Conservation (phyloP, 1,139 yeast genomes). For the Magnusiomyces fungicola region DNA sequence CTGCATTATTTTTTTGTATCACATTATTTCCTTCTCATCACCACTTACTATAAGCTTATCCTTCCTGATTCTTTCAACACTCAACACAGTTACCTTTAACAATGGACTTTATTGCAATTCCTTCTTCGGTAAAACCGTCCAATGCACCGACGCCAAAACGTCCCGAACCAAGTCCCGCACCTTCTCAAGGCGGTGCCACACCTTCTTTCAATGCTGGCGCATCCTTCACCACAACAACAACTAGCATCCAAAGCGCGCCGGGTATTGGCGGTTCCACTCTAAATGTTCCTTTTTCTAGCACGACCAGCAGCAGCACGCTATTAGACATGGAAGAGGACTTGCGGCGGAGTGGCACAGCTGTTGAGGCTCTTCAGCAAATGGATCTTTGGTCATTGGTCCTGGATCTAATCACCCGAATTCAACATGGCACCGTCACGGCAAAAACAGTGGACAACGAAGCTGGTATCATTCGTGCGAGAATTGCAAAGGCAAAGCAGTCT, state of each 20-base stretch:
- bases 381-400: slow-evolving; percentile 14
- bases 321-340: slow-evolving; percentile 7
- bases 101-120: slow-evolving; percentile 15
- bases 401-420: slow-evolving; percentile 14
- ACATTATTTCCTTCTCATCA: no score
- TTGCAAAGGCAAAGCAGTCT: slow-evolving; percentile 6
- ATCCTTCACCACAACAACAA: not conserved
- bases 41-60: no score
- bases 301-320: not conserved
- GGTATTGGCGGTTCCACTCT: not conserved
- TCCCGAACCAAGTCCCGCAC: not conserved
- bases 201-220: not conserved
- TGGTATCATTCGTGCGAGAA: slow-evolving; percentile 9
- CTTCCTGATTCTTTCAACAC: no score
- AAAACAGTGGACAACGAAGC: slow-evolving; percentile 17
- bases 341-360: slow-evolving; percentile 8
- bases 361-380: slow-evolving; percentile 12
- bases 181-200: slow-evolving; percentile 18
- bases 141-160: slow-evolving; percentile 19
- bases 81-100: not conserved
- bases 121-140: slow-evolving; percentile 6
- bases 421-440: slow-evolving; percentile 15
- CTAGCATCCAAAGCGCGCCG: not conserved
- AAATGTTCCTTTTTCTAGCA: not conserved
- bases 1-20: no score